Evolutionary conservation across 768 basidiomycete genomes (phyloP), one percentile per base, ranked within the genome.

Genomic region (Amylocystis lapponica): DNA sequence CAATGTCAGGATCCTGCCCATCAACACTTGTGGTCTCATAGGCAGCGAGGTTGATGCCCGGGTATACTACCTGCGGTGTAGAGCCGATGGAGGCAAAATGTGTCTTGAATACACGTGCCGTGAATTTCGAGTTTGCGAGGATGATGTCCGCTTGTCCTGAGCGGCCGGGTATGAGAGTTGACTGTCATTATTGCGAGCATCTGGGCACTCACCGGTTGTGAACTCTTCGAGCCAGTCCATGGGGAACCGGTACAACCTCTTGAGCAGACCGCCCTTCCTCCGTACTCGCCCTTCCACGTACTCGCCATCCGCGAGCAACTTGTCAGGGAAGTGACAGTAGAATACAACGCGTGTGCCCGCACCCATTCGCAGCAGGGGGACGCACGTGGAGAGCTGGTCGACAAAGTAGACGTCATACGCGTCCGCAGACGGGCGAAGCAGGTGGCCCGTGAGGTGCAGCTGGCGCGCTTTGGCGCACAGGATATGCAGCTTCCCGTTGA

Each of bases 321-420:
- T 95, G 66, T 99, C 95, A 0, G 95, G 96, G 52, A 99, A 98
- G 61, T 98, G 96, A 52, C 92, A 95, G 61, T 99, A 98, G 64
- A 97, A 98, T 16, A 98, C 83, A 23, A 95, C 87, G 2, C 90
- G 80, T n/a, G 78, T 88, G 17, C 70, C 70, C 2, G 71, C 76
- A 12, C 88, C 55, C 46, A 67, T 55, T 2, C 88, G 76, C 0
- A 99, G 70, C 45, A 96, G 69, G 0, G 95, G 95, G 20, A 97
- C 71, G 50, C 86, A 92, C 2, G 93, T 91, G 4, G 91, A 92
- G 16, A 98, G 79, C 60, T 97, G 96, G 66, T 98, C 95, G 4
- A 97, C 87, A 46, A 98, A 83, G 66, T 83, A 94, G 17, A 97
- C 79, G 57, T 98, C 94, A 55, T 85, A 80, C 25, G 66, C 55